These are phyloP conservation scores for Mycena albidolilacea DNA, from an alignment of 768 basidiomycete species.

Conservation along the genomic window DNA sequence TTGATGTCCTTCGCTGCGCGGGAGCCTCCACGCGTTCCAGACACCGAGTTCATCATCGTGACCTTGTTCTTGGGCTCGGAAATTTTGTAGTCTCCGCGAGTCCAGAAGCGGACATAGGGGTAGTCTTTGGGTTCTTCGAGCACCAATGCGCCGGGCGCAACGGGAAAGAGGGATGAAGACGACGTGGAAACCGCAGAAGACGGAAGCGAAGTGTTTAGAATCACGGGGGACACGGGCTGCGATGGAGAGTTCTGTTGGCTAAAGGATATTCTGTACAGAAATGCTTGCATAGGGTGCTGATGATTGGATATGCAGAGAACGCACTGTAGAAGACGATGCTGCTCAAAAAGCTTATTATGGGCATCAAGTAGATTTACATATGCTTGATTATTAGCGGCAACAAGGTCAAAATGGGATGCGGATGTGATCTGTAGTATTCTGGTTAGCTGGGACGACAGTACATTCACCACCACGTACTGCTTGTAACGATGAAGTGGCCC, in stretches of 20 bases:
- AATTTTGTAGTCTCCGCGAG: not conserved
- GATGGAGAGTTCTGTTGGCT: not conserved
- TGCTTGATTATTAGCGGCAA: not conserved
- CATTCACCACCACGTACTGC: not conserved
- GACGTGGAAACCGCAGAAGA: not conserved
- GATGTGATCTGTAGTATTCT: not conserved
- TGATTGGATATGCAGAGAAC: not conserved
- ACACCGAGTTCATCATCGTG: not conserved
- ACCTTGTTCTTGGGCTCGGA: not conserved
- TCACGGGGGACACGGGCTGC: not conserved
- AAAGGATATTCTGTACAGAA: not conserved
- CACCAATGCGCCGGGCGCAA: not conserved
- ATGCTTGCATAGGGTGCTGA: not conserved
- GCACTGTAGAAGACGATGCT: slow-evolving; percentile 3
- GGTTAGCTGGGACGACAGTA: not conserved
- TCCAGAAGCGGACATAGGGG: slow-evolving; percentile 2
- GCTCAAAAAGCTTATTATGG: not conserved
- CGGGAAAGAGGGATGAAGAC: not conserved
- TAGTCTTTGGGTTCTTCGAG: not conserved
- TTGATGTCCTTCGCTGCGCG: slow-evolving; percentile 7
- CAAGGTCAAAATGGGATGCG: not conserved
- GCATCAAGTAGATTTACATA: not conserved
- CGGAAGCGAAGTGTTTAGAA: not conserved
- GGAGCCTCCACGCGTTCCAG: slow-evolving; percentile 1
- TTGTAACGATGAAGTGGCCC: not conserved